Evolutionary conservation across 768 basidiomycete species (phyloP), one percentile per base, ranked within the genome.

Genomic region (Gymnopilus dilepis): DNA sequence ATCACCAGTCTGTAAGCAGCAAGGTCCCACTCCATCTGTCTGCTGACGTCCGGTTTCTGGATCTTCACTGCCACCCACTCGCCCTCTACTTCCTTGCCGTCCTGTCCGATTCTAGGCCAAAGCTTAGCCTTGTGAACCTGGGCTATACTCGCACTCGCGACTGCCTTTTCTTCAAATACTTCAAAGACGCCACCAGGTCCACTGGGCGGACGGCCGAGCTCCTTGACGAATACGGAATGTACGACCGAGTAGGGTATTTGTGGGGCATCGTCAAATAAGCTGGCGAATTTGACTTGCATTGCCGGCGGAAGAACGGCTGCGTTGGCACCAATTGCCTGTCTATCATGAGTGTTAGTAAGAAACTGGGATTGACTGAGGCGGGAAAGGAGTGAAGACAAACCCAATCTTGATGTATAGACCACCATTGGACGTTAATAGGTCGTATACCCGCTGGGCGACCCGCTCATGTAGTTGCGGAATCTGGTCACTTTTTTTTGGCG

Each of bases 41-140:
- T 92, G 53, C 82, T 82, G 6, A 98, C 92, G 33, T 87, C 90
- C 2, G 94, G 94, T 68, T 96, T 97, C 77, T 97, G 94, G 21
- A 93, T 81, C 77, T 98, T 98, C 62, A 98, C 95, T 0, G 95
- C 96, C 1, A 98, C 95, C 85, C 89, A 90, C 34, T 73, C 72
- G 54, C 80, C 78, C 8, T 73, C 72, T 55, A 81, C 77, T 7
- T 63, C 60, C 51, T 65, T 58, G 22, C 74, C 74, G 50, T 72
- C 65, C 9, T 66, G 54, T 11, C 74, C 78, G 5, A 75, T 67
- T 26, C 43, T 67, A 0, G 80, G 77, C 80, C 82, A 80, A 15
- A 82, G 66, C 55, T 80, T 82, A 4, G 96, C 96, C 45, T 83
- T 82, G 70, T 97, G 95, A 0, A 97, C 96, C 71, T 97, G 96